Percentiles rank a stretch among this genome's conserved stretches.
Evolutionary conservation across 805 yeast species (phyloP).

Genomic region (Dipodascus albidus): DNA sequence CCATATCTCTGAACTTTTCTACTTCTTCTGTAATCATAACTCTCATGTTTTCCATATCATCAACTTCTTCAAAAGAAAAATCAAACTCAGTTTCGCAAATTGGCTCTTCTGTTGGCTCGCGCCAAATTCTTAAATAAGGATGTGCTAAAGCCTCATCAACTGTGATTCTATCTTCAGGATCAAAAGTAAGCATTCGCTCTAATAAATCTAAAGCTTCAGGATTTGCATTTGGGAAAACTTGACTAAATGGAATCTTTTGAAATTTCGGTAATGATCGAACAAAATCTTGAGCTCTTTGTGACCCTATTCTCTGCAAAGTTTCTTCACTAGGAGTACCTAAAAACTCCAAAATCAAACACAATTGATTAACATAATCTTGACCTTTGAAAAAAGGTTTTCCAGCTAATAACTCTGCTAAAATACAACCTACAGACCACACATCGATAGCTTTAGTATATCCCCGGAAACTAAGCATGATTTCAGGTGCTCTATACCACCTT

Average conservation of each 20-base stretch:
- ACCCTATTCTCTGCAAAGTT: constrained; percentile 59
- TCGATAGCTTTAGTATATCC: constrained; percentile 95
- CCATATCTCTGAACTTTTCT: constrained; percentile 62
- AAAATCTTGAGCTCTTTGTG: constrained; percentile 83
- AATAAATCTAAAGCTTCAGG: constrained; percentile 77
- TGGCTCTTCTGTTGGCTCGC: constrained; percentile 81
- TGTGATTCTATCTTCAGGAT: constrained; percentile 72
- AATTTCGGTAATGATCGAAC: constrained; percentile 76
- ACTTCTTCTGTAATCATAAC: constrained; percentile 76
- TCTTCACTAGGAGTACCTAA: constrained; percentile 87
- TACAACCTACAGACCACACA: constrained; percentile 97
- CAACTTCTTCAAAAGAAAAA: constrained; percentile 75
- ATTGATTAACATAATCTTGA: constrained; percentile 89
- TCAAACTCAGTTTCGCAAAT: constrained; percentile 73
- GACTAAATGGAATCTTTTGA: constrained; percentile 63
- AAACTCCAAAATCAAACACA: constrained; percentile 74
- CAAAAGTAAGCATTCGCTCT: constrained; percentile 70
- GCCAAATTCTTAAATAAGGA: constrained; percentile 84
- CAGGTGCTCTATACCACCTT: constrained; percentile 98
- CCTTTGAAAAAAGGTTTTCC: constrained; percentile 91
- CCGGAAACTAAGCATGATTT: constrained; percentile 88
- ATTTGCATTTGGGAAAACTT: constrained; percentile 73
- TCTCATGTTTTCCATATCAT: constrained; percentile 66
- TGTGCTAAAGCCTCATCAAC: constrained; percentile 84
- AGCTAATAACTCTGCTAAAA: constrained; percentile 84